Conservation (phyloP, 1,284 basidiomycete genomes). For the Naganishia sp. region DNA sequence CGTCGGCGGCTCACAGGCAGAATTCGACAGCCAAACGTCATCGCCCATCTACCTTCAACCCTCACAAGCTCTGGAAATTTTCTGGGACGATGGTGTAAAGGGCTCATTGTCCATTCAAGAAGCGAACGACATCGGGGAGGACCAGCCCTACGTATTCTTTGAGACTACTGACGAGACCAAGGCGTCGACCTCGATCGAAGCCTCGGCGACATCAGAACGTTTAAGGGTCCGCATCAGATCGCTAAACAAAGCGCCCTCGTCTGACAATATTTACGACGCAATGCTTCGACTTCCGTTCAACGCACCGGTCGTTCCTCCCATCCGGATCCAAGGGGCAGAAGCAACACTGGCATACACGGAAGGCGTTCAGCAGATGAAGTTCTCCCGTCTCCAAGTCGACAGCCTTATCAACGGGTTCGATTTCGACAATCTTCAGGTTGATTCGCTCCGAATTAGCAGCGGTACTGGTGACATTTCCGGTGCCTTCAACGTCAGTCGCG, state of each 20-base stretch:
- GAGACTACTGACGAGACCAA: constrained; percentile 6
- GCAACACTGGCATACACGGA: background rate
- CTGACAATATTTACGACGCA: constrained; percentile 6
- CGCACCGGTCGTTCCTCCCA: background rate
- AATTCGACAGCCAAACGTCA: background rate
- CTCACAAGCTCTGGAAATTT: constrained; percentile 10
- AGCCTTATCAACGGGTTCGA: constrained; percentile 13
- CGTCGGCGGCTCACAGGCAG: background rate
- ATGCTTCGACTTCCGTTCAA: constrained; percentile 16
- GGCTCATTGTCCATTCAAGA: constrained; percentile 12
- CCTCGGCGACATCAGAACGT: background rate
- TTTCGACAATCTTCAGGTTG: constrained; percentile 2
- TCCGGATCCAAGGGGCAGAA: constrained; percentile 20
- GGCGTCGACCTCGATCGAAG: background rate
- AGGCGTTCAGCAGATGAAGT: background rate
- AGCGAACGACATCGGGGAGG: background rate
- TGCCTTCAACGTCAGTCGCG: constrained; percentile 35
- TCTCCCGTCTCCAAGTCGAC: constrained; percentile 14
- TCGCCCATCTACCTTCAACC: constrained; percentile 7
- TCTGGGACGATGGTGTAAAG: constrained; percentile 9
- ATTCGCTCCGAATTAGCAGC: constrained; percentile 4
- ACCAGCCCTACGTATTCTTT: constrained; percentile 9
- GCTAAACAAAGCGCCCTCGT: background rate
- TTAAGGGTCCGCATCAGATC: constrained; percentile 4
- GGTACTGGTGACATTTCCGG: constrained; percentile 34